Evolutionary conservation across 2,329 filamentous ascomycete genomes (phyloP).

Genomic region (Xylariaceae sp.): DNA sequence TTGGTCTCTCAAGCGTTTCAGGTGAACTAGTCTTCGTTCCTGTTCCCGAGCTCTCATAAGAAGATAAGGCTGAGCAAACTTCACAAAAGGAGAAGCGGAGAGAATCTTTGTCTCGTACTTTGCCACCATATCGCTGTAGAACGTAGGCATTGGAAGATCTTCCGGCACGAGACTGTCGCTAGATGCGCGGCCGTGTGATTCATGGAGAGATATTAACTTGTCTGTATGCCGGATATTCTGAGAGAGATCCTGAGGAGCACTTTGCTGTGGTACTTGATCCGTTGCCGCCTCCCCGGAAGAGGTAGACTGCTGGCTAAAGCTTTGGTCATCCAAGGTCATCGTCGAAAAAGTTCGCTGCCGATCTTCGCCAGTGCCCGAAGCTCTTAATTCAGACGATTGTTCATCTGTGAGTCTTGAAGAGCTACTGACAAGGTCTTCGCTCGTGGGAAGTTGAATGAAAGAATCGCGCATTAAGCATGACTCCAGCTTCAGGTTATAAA

Average conservation of each 20-base stretch:
- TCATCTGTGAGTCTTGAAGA: slow-evolving; percentile 31
- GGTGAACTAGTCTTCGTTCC: slow-evolving; percentile 75
- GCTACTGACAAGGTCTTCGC: slow-evolving; percentile 42
- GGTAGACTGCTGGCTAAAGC: slow-evolving; percentile 19
- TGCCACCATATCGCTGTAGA: slow-evolving; percentile 91
- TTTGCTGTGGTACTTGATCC: slow-evolving; percentile 9
- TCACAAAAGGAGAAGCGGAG: slow-evolving; percentile 93
- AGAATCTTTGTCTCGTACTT: slow-evolving; percentile 91
- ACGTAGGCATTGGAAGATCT: slow-evolving; percentile 80
- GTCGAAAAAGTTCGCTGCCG: slow-evolving; percentile 17
- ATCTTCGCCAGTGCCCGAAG: slow-evolving; percentile 12
- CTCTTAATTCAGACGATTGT: slow-evolving; percentile 31
- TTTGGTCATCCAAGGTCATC: slow-evolving; percentile 15
- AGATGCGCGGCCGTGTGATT: slow-evolving; percentile 38
- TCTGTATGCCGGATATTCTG: slow-evolving; percentile 17
- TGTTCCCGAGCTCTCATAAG: slow-evolving; percentile 89
- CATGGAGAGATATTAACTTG: slow-evolving; percentile 36
- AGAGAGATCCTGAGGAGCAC: slow-evolving; percentile 6
- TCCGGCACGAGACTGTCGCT: slow-evolving; percentile 62
- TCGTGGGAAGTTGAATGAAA: slow-evolving; percentile 75
- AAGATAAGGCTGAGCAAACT: slow-evolving; percentile 89
- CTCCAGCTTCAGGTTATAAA: slow-evolving; percentile 95
- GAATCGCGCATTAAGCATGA: slow-evolving; percentile 92
- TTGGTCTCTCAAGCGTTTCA: slow-evolving; percentile 79
- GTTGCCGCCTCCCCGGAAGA: slow-evolving; percentile 13